Evolutionary conservation across 768 basidiomycete genomes (phyloP), one percentile per base, ranked within the genome.

Genomic region (Auricularia sp.): DNA sequence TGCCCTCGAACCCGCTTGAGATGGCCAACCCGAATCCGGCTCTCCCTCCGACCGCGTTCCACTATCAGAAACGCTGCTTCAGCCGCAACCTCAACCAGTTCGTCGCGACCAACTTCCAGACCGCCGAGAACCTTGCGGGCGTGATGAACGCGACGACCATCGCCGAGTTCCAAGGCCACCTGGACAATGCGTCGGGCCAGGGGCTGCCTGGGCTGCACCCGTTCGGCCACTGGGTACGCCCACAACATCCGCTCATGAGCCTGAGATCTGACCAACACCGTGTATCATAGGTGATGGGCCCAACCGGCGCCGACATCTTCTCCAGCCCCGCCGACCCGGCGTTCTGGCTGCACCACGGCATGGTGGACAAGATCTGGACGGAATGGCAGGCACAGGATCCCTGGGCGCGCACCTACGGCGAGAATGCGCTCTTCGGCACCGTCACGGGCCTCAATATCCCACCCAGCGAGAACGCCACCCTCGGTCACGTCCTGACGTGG

Each of bases 341-440:
- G 24, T 59, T 59, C 29, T 59, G 24, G 29, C 56, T 59, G 56
- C 56, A 59, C 56, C 56, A 59, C 24, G 24, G 29, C 24, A 29
- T 33, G 56, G 56, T 59, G 56, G 56, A 59, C 56, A 59, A 59
- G 56, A 7, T 59, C 34, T 59, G 56, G 56, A 33, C 56, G 56
- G 29, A 59, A 4, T 59, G 56, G 56, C 56, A 59, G 56, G 56
- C 56, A 10, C 8, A 29, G 34, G 56, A 59, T 18, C 56, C 24
- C 7, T 33, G 24, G 24, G 56, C 56, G 56, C 56, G 56, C 56
- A 8, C 18, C 29, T 59, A 33, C 29, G 56, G 56, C 56, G 24
- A 24, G 56, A 35, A 59, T 29, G 56, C 56, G 24, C 14, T 59
- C 11, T 59, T 14, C 29, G 56, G 56, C 24, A 24, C 56, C 10